Conservation (phyloP, 352 stramenopile species). For the Globisporangium lucens region DNA sequence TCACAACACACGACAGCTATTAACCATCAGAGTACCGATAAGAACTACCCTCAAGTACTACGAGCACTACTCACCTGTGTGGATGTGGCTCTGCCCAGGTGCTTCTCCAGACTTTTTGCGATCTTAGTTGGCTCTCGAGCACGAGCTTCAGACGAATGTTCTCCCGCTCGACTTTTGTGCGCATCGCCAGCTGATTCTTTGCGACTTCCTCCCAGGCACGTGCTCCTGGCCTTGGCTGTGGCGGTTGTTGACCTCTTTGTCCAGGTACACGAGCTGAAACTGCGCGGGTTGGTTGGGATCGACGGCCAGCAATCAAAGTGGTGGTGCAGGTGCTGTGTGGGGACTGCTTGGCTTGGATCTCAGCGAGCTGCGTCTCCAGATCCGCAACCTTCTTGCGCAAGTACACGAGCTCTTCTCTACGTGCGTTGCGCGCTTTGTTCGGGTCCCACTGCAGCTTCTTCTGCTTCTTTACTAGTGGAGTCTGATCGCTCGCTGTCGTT, state of each 20-base stretch:
- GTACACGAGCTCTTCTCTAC: conserved; percentile 32
- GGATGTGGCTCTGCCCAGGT: background rate
- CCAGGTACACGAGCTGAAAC: background rate
- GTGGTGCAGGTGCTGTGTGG: background rate
- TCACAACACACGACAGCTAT: too few species aligned
- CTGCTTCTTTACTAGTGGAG: background rate
- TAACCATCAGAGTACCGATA: background rate
- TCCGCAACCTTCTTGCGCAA: conserved; percentile 29
- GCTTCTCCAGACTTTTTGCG: conserved; percentile 34
- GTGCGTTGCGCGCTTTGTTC: conserved; percentile 25
- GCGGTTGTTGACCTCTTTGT: background rate
- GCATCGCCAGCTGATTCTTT: conserved; percentile 1
- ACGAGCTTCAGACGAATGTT: conserved; percentile 50
- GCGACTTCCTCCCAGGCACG: conserved; percentile 10
- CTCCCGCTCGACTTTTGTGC: conserved; percentile 29
- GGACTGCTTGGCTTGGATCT: background rate
- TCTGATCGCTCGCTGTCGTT: background rate
- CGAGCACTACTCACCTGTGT: background rate
- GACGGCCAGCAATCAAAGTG: background rate
- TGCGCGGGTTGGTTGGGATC: background rate
- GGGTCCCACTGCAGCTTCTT: conserved; percentile 1
- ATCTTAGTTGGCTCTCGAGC: conserved; percentile 47
- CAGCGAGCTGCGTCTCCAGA: conserved; percentile 26
- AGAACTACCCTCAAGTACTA: background rate
- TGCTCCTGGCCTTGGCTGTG: background rate